Base-by-base conservation (phyloP, 306 rosid species). In the Rosa lucieae region DNA sequence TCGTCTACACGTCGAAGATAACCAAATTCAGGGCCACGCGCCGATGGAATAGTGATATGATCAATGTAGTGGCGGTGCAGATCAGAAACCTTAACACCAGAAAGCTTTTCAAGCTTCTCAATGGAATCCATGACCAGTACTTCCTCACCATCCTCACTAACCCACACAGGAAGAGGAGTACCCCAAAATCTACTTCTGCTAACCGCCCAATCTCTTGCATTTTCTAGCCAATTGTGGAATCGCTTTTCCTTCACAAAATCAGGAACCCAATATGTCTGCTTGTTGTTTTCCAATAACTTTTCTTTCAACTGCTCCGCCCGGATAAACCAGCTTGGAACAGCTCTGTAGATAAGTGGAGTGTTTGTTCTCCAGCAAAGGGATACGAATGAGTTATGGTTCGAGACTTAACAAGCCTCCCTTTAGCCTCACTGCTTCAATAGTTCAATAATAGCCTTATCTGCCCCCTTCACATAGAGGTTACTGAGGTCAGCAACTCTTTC, bases 171-270 rank as follows among this genome's bases (percentile, higher is more conserved):
- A 81, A 94, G 93, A 72, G 98, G 97, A 70, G 97, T 94, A 59
- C 97, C 98, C 98, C 98, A 94, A 87, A 94, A 94, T 86, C 97
- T 88, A 87, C 97, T 94, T n/a, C 98, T 93, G 82, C 98, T 94
- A 68, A 94, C 87, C 70, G 97, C 97, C 97, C 98, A 92, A 79
- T 94, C 98, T 86, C 98, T 91, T 39, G 97, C 98, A 94, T 94
- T 94, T 85, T 94, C 98, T 61, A 94, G 88, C 98, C 98, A 94
- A 85, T 94, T 94, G 88, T 94, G 98, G 77, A 94, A 92, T 71
- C 97, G 83, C 67, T 92, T 94, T 62, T 94, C 97, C 63, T 94
- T 94, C 72, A 94, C 99, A 86, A 94, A 94, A 82, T 92, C 94
- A 72, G 97, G 99, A 70, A 94, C 99, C 98, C 98, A 92, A 75